Evolutionary conservation across 306 rosid genomes (phyloP), one percentile per base, ranked within the genome.

Genomic region (Malus sylvestris): DNA sequence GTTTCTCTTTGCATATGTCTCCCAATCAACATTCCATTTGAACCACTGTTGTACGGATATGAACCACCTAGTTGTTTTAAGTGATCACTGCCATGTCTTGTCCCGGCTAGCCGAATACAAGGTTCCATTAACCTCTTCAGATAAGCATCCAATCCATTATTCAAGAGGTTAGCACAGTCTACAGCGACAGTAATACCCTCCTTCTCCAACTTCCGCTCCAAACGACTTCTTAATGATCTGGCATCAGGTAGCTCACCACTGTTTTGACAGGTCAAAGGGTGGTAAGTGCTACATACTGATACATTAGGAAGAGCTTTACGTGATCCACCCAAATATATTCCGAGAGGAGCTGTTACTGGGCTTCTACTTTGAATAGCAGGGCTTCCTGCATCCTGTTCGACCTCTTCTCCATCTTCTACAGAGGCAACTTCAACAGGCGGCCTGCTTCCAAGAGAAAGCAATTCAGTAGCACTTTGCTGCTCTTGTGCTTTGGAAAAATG

Each of bases 381-480:
- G 82, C 97, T 96, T 80, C 88, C 93, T 25, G 96, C 86, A 62
- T 71, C 79, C 85, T 96, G 98, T 82, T 92, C 98, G 63, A 96
- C 99, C 89, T 96, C 99, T 81, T 96, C 99, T 15, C 99, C 99
- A 27, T 96, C 99, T 88, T 96, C 99, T 59, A 96, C 99, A 5
- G 98, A 96, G 27, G 83, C 84, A 84, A 85, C 88, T 78, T 87
- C 89, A 46, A 86, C 83, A 1, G 99, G 99, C 74, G 99, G 98
- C 71, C 97, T 89, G 76, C 99, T 92, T 16, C 97, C 96, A 53
- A 96, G 93, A 80, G 99, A 96, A 85, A 89, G 85, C 87, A 96
- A 83, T 79, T 96, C 99, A 13, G 94, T 91, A 59, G 98, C 89
- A 84, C 96, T 89, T 81, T 88, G 97, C 89, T 86, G 96, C 89